Evolutionary conservation across 768 basidiomycete species (phyloP).

Genomic region (Favolaschia claudopus): DNA sequence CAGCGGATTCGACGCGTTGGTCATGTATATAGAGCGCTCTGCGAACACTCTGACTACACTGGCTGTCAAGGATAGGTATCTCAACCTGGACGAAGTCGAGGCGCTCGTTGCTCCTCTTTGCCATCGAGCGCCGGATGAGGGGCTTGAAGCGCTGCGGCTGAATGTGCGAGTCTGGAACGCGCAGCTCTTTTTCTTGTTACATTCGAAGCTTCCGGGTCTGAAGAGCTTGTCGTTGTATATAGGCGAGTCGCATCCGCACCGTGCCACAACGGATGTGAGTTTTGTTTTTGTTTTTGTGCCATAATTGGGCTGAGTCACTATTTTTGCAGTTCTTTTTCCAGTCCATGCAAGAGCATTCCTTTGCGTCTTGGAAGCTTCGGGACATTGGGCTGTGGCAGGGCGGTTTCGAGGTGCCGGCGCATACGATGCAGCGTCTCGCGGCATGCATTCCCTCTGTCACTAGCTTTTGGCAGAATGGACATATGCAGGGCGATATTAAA

Average conservation of each 20-base stretch:
- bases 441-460: slow-evolving; percentile 16
- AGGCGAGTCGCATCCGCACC: slow-evolving; percentile 19
- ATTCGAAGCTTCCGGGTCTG: slow-evolving; percentile 30
- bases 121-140: slow-evolving; percentile 21
- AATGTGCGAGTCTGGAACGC: slow-evolving; percentile 30
- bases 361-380: slow-evolving; percentile 13
- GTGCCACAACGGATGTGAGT: slow-evolving; percentile 14
- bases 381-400: slow-evolving; percentile 28
- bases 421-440: slow-evolving; percentile 18
- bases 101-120: slow-evolving; percentile 23
- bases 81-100: slow-evolving; percentile 40
- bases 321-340: slow-evolving; percentile 16
- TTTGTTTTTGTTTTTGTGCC: background rate
- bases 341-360: slow-evolving; percentile 1
- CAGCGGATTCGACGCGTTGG: slow-evolving; percentile 43
- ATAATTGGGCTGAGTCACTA: background rate
- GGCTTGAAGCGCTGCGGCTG: slow-evolving; percentile 29
- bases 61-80: slow-evolving; percentile 50
- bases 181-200: slow-evolving; percentile 35
- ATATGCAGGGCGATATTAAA: slow-evolving; percentile 18
- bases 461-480: slow-evolving; percentile 26
- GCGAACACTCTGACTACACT: slow-evolving; percentile 42
- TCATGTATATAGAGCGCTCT: slow-evolving; percentile 40
- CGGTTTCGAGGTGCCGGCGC: slow-evolving; percentile 14
- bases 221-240: slow-evolving; percentile 24